phyloP scores from a whole-genome alignment of 1,284 basidiomycete species.

The Ceraceosorus bombacis region DNA sequence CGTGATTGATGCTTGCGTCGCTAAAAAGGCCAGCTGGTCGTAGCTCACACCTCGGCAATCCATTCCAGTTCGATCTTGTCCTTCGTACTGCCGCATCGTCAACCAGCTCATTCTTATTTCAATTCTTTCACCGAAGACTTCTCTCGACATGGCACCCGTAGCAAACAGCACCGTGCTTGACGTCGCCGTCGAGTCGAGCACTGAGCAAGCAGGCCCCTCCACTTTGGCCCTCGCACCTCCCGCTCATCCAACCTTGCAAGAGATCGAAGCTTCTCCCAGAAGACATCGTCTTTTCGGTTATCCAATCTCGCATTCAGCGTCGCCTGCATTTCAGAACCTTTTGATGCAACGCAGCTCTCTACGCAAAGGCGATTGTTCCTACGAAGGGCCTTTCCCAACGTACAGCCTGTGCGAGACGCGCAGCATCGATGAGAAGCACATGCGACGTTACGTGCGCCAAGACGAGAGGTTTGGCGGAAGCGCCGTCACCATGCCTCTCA shows the following conservation, averaged over 20 bases:
- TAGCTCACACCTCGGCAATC: too few species aligned
- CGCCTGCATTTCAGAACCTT: constrained; percentile 30
- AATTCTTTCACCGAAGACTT: not conserved
- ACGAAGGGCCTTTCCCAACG: constrained; percentile 9
- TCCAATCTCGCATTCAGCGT: constrained; percentile 33
- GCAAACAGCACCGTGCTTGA: not conserved
- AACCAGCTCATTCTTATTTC: too few species aligned
- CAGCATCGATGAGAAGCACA: constrained; percentile 23
- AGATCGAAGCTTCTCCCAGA: constrained; percentile 21
- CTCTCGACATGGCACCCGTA: not conserved
- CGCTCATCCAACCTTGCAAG: constrained; percentile 22
- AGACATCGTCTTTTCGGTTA: constrained; percentile 28
- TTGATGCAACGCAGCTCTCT: constrained; percentile 7
- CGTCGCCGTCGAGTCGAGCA: too few species aligned
- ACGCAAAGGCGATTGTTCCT: constrained; percentile 6
- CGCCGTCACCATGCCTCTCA: constrained; percentile 32
- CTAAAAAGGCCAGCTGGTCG: too few species aligned
- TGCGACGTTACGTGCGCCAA: constrained; percentile 17
- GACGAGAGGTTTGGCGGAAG: constrained; percentile 26
- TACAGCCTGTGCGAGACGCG: constrained; percentile 30
- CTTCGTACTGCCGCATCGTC: too few species aligned
- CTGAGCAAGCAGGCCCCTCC: not conserved
- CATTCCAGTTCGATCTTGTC: too few species aligned
- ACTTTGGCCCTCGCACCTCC: constrained; percentile 6
- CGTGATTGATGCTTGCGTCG: too few species aligned